phyloP scores from a whole-genome alignment of 2,329 filamentous ascomycete genomes.

The Tolypocladium ophioglossoides region DNA sequence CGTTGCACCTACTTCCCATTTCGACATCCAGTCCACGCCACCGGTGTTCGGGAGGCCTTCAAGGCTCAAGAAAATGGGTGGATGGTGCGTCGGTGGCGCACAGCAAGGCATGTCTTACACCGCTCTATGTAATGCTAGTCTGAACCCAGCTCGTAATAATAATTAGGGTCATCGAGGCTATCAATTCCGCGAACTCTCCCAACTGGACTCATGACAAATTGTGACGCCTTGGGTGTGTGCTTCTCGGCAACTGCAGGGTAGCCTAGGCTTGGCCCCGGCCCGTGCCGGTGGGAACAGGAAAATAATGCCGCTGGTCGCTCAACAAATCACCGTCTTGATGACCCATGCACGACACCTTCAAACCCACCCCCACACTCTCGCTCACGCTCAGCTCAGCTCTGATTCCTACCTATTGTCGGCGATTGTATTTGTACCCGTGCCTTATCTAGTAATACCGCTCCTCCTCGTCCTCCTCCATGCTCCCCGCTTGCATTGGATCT shows the following conservation, averaged over 20 bases:
- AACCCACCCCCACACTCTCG: not conserved
- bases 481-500: not conserved
- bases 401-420: not conserved
- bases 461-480: constrained; percentile 1
- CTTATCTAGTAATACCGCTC: not conserved
- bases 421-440: not conserved
- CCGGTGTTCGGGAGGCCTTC: too few relatives aligned
- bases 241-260: not conserved
- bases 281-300: not conserved
- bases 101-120: too few relatives aligned
- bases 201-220: too few relatives aligned
- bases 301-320: not conserved
- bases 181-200: too few relatives aligned
- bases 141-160: too few relatives aligned
- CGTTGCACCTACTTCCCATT: too few relatives aligned
- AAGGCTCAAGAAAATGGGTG: too few relatives aligned
- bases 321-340: not conserved
- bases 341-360: not conserved
- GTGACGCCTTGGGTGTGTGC: too few relatives aligned
- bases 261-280: not conserved
- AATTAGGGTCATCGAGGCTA: too few relatives aligned
- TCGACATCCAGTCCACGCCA: too few relatives aligned
- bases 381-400: not conserved
- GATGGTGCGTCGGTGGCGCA: too few relatives aligned
- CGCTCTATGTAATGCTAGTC: too few relatives aligned